These are phyloP conservation scores for Colletotrichum spaethianum DNA, from an alignment of 2,329 filamentous ascomycete genomes.

Conservation along the genomic window DNA sequence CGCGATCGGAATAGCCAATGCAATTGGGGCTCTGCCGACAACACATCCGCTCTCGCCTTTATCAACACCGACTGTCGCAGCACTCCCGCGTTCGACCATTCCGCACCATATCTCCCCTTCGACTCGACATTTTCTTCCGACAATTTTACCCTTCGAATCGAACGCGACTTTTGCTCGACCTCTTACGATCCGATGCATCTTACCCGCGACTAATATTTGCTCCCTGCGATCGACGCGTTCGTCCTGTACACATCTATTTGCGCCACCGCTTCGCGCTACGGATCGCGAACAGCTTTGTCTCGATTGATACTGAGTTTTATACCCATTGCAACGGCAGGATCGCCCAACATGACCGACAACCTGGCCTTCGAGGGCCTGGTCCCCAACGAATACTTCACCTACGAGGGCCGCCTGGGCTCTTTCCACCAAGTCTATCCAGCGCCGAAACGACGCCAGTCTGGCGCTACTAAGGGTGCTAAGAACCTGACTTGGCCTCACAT, in stretches of 20 bases:
- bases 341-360: conserved; percentile 20
- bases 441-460: conserved; percentile 79
- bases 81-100: conserved; percentile 12
- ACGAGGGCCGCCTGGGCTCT: conserved; percentile 83
- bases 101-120: conserved; percentile 10
- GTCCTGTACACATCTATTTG: conserved; percentile 10
- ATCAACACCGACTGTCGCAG: conserved; percentile 8
- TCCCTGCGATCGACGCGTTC: conserved; percentile 38
- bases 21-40: conserved; percentile 21
- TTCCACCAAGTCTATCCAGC: conserved; percentile 78
- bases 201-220: conserved; percentile 33
- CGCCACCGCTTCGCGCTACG: conserved; percentile 13
- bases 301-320: neutral
- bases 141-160: conserved; percentile 16
- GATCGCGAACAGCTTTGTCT: conserved; percentile 15
- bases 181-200: conserved; percentile 33
- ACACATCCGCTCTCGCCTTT: conserved; percentile 24
- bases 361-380: conserved; percentile 43
- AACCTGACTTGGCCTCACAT: conserved; percentile 82
- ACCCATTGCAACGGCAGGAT: neutral
- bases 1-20: conserved; percentile 36
- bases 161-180: conserved; percentile 7
- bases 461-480: conserved; percentile 71
- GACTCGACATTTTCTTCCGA: conserved; percentile 18
- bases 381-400: conserved; percentile 69